Evolutionary conservation across 2,329 filamentous ascomycete genomes (phyloP), one percentile per base, ranked within the genome.

Genomic region (Colletotrichum liaoningense): DNA sequence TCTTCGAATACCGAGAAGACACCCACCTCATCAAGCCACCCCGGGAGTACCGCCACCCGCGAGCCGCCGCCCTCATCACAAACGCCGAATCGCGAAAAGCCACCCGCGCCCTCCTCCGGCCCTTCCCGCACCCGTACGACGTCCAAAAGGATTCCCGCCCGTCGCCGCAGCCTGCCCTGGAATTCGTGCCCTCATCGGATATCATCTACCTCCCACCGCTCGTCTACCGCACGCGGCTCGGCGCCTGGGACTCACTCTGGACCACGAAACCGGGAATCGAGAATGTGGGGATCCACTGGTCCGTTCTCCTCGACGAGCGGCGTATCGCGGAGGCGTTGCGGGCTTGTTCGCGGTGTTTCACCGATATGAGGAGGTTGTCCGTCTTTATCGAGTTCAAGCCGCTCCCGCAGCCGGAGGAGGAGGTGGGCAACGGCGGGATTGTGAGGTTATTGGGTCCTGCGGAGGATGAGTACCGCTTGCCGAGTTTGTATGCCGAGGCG

Each of bases 201-300:
- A 46, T 73, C 35, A 54, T 73, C 56, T 73, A 73, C 55, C 60
- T 73, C 8, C 70, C 70, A 22, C 70, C 70, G n/a, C 60, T 42
- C 26, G 67, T 73, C 26, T 73, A 65, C 67, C 67, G 70, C 56
- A 65, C 55, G 42, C 70, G 67, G 33, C 49, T 70, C 56, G 66
- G 68, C 22, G 70, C 70, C 16, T 70, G 70, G 70, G 70, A 73
- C 28, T 52, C 70, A 2, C 42, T 64, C 14, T 73, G 70, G 70
- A 73, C 70, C 42, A 73, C 67, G 55, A 73, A 66, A 14, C 70
- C 70, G 6, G 67, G 67, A 1, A 49, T 73, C 55, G 12, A 56
- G 4, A 73, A 73, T 60, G 60, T 73, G 11, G 70, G 70, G 9
- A 19, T 73, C 4, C 70, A 70, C 49, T 73, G 70, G 67, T 73